Evolutionary conservation across 768 basidiomycete species (phyloP).

Genomic region (Boletus patriciae): DNA sequence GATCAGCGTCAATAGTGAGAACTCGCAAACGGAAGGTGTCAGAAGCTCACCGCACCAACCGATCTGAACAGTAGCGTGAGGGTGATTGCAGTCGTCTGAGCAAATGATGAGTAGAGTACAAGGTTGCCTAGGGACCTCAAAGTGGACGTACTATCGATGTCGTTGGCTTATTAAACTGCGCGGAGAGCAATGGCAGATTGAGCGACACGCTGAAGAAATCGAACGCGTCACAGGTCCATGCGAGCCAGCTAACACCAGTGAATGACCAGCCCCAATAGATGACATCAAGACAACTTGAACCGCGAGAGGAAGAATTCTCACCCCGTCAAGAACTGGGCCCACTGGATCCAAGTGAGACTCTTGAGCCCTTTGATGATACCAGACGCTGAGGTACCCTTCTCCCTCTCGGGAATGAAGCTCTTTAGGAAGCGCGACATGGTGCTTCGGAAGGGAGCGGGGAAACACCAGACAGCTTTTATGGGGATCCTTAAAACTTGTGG

Average conservation of each 20-base stretch:
- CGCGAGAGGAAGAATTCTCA: constrained; percentile 18
- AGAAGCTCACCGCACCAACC: constrained; percentile 55
- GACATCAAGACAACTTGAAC: background rate
- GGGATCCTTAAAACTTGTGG: background rate
- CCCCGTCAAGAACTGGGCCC: constrained; percentile 60
- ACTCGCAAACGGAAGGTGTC: background rate
- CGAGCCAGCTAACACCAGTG: constrained; percentile 59
- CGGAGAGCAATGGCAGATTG: constrained; percentile 46
- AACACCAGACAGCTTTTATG: constrained; percentile 15
- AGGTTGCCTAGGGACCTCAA: background rate
- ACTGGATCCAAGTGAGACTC: constrained; percentile 52
- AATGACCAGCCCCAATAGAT: background rate
- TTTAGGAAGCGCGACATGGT: constrained; percentile 38
- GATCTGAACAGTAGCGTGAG: constrained; percentile 89
- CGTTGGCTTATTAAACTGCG: constrained; percentile 47
- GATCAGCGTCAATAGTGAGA: background rate
- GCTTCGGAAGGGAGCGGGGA: background rate
- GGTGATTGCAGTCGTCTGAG: constrained; percentile 78
- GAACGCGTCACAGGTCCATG: constrained; percentile 85
- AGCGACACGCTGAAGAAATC: constrained; percentile 84
- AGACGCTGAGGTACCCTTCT: constrained; percentile 37
- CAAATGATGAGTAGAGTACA: background rate
- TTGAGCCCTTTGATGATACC: constrained; percentile 45
- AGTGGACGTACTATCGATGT: constrained; percentile 43
- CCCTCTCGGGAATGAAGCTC: constrained; percentile 50